phyloP scores from a whole-genome alignment of 257 asterid genomes.

The Thymus quinquecostatus region DNA sequence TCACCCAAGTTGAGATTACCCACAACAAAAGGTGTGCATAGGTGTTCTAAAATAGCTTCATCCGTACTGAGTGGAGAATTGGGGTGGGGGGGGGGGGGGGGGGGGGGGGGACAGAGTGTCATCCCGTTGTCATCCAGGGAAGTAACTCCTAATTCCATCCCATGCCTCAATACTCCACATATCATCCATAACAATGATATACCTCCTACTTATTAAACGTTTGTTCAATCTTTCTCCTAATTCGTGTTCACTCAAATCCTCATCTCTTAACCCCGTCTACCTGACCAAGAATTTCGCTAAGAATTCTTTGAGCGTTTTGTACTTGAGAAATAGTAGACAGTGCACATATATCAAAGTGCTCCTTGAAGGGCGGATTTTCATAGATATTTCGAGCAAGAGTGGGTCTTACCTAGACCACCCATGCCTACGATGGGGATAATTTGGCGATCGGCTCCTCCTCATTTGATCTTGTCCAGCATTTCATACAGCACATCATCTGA shows the following conservation, averaged over 20 bases:
- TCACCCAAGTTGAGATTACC: background rate
- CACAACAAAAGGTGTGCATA: background rate
- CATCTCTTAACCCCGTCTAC: background rate
- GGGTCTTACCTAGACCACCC: background rate
- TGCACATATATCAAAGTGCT: background rate
- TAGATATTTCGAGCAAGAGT: slow-evolving; percentile 7
- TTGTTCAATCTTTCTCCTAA: background rate
- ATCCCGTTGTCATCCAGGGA: background rate
- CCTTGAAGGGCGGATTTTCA: background rate
- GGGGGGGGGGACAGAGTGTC: too few species aligned
- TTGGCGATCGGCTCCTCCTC: background rate
- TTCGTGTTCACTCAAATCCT: background rate
- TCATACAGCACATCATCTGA: background rate
- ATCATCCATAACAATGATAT: background rate
- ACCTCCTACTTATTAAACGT: background rate
- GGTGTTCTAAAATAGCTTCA: background rate
- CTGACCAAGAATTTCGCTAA: background rate
- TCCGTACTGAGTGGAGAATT: background rate
- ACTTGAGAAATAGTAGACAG: background rate
- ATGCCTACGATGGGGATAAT: background rate
- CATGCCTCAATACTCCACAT: background rate
- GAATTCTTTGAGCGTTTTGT: too few species aligned
- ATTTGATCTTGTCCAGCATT: background rate
- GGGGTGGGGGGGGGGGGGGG: too few species aligned
- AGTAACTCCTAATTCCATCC: background rate